A percentile compares a stretch with the other conserved stretches of the same genome.
Evolutionary conservation across 2,329 filamentous ascomycete species (phyloP).

Genomic region (Beauveria sp.): DNA sequence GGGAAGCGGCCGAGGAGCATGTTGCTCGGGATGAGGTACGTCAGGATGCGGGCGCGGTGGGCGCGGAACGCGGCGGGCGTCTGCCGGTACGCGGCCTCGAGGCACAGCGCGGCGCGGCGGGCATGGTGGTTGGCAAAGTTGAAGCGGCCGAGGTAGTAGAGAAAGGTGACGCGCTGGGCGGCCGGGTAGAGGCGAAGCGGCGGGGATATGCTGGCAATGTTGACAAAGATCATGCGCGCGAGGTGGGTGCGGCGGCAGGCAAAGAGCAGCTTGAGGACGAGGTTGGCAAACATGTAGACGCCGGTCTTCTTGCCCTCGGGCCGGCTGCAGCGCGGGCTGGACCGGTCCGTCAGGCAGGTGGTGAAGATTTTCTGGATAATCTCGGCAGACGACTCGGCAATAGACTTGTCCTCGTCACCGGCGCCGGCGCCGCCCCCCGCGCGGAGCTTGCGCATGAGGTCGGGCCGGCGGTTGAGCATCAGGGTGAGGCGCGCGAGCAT

Average conservation of each 20-base stretch:
- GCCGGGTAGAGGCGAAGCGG: slow-evolving; percentile 76
- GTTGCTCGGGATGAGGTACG: slow-evolving; percentile 76
- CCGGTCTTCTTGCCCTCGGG: slow-evolving; percentile 80
- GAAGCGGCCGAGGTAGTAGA: slow-evolving; percentile 91
- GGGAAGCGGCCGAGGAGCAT: slow-evolving; percentile 81
- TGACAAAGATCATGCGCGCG: slow-evolving; percentile 81
- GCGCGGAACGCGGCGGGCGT: slow-evolving; percentile 51
- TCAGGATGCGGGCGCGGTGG: slow-evolving; percentile 73
- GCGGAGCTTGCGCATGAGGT: slow-evolving; percentile 62
- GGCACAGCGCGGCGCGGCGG: slow-evolving; percentile 62
- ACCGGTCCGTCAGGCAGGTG: slow-evolving; percentile 77
- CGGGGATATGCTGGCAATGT: slow-evolving; percentile 76
- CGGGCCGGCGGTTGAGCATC: slow-evolving; percentile 71
- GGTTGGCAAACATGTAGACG: slow-evolving; percentile 87
- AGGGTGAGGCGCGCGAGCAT: slow-evolving; percentile 77
- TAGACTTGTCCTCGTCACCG: slow-evolving; percentile 60
- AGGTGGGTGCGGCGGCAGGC: slow-evolving; percentile 78
- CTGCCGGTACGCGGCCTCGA: slow-evolving; percentile 75
- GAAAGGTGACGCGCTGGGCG: slow-evolving; percentile 79
- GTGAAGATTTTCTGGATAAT: slow-evolving; percentile 87
- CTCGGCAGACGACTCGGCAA: slow-evolving; percentile 83
- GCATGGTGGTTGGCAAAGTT: slow-evolving; percentile 81
- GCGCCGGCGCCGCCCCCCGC: slow-evolving; percentile 39
- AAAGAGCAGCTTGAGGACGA: slow-evolving; percentile 82
- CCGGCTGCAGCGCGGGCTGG: slow-evolving; percentile 49